A percentile compares a stretch with the other conserved stretches of the same genome.
These are phyloP conservation scores for Nicotiana sylvestris DNA, from an alignment of 257 asterid species.

Conservation along the genomic window DNA sequence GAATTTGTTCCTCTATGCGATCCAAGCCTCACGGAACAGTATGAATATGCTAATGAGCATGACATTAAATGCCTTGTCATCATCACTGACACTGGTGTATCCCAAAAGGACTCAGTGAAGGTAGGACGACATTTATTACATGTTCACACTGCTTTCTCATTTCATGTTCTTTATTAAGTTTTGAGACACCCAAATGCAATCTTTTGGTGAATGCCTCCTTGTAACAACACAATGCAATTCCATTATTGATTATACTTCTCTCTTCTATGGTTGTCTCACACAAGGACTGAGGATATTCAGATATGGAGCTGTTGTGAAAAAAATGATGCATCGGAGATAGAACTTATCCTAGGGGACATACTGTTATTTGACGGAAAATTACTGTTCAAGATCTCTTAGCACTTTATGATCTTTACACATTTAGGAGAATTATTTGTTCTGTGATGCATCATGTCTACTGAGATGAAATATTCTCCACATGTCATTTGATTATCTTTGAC, in stretches of 20 bases:
- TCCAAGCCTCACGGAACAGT: constrained; percentile 95
- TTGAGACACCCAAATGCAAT: background rate
- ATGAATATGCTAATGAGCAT: constrained; percentile 91
- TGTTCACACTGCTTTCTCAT: background rate
- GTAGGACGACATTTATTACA: constrained; percentile 29
- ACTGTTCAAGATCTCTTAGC: constrained; percentile 1
- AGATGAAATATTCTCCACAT: background rate
- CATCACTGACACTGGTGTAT: constrained; percentile 73
- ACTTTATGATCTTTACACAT: background rate
- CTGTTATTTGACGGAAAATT: background rate
- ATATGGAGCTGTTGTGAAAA: background rate
- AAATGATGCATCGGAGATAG: background rate
- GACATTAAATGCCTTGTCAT: constrained; percentile 88
- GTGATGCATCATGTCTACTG: background rate
- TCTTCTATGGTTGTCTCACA: constrained; percentile 7
- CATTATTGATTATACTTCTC: background rate
- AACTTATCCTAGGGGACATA: background rate
- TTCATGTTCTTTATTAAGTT: background rate
- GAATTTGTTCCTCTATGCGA: constrained; percentile 75
- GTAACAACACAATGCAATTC: background rate
- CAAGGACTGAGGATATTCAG: background rate
- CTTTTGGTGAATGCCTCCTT: background rate
- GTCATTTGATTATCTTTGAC: background rate
- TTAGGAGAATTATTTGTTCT: background rate
- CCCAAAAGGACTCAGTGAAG: constrained; percentile 79